Conservation (phyloP, 768 basidiomycete species). For the Russula compacta region DNA sequence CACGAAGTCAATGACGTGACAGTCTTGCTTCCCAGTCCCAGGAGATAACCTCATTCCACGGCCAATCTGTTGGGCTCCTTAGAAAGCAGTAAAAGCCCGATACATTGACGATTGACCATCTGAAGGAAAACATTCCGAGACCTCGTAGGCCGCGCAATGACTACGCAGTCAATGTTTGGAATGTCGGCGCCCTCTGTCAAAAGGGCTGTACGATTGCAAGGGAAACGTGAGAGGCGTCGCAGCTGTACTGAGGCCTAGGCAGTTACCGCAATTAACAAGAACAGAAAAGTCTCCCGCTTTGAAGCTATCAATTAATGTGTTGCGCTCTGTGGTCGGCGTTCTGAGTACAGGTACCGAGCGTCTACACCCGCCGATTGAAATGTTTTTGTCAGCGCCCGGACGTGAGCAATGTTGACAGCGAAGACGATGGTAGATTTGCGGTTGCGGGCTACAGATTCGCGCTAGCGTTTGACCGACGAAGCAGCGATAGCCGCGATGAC, state of each 20-base stretch:
- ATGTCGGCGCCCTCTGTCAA: constrained; percentile 94
- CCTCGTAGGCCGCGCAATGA: constrained; percentile 81
- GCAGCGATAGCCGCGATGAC: background rate
- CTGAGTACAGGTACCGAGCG: constrained; percentile 69
- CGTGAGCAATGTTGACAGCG: constrained; percentile 78
- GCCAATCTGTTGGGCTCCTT: constrained; percentile 57
- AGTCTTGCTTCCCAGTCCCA: constrained; percentile 69
- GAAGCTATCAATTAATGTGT: constrained; percentile 56
- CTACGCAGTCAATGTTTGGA: constrained; percentile 86
- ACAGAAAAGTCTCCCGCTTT: constrained; percentile 70
- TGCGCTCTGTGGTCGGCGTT: constrained; percentile 58
- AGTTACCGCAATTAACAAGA: constrained; percentile 77
- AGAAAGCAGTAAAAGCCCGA: background rate
- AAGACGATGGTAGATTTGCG: constrained; percentile 91
- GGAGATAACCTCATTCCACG: constrained; percentile 86
- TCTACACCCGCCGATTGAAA: constrained; percentile 76
- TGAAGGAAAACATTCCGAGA: constrained; percentile 87
- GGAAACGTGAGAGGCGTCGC: background rate
- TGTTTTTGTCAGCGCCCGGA: constrained; percentile 56
- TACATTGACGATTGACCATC: constrained; percentile 50
- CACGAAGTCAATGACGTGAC: constrained; percentile 86
- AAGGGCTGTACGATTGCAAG: constrained; percentile 43
- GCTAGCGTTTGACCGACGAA: constrained; percentile 1
- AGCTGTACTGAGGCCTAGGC: background rate
- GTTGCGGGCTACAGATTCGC: constrained; percentile 25